phyloP scores from a whole-genome alignment of 345 rosid genomes.

The Theobroma cacao region DNA sequence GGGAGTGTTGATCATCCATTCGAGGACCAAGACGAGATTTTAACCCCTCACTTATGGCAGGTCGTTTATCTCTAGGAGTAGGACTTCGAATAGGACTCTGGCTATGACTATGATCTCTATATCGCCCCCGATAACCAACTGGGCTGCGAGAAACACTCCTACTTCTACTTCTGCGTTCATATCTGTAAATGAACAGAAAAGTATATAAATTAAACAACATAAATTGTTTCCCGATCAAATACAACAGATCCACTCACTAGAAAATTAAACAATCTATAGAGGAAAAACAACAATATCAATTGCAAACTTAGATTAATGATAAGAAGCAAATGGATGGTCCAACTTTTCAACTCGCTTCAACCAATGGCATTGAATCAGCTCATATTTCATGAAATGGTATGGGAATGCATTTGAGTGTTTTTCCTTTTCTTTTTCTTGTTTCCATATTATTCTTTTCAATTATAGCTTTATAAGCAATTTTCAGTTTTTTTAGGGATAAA shows the following conservation, averaged over 20 bases:
- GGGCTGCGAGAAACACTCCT: slow-evolving; percentile 69
- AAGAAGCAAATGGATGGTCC: too few relatives aligned
- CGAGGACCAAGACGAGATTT: slow-evolving; percentile 73
- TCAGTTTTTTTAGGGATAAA: too few relatives aligned
- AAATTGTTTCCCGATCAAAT: not conserved
- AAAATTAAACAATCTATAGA: not conserved
- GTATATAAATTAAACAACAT: not conserved
- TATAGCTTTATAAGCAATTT: not conserved
- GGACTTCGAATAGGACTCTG: slow-evolving; percentile 57
- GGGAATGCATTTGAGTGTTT: not conserved
- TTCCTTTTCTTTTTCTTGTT: not conserved
- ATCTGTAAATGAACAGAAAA: slow-evolving; percentile 31
- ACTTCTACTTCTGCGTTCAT: slow-evolving; percentile 46
- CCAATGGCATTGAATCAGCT: not conserved
- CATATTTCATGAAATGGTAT: not conserved
- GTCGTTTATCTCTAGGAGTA: slow-evolving; percentile 59
- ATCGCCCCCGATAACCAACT: slow-evolving; percentile 41
- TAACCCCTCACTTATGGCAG: slow-evolving; percentile 58
- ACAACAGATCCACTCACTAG: too few relatives aligned
- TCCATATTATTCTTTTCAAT: not conserved
- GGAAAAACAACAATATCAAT: not conserved
- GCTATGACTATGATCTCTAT: slow-evolving; percentile 50
- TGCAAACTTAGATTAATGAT: not conserved
- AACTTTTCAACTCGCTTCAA: too few relatives aligned
- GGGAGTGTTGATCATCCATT: slow-evolving; percentile 30